Conservation (phyloP, 2,329 filamentous ascomycete species). For the Ramularia endophylla region DNA sequence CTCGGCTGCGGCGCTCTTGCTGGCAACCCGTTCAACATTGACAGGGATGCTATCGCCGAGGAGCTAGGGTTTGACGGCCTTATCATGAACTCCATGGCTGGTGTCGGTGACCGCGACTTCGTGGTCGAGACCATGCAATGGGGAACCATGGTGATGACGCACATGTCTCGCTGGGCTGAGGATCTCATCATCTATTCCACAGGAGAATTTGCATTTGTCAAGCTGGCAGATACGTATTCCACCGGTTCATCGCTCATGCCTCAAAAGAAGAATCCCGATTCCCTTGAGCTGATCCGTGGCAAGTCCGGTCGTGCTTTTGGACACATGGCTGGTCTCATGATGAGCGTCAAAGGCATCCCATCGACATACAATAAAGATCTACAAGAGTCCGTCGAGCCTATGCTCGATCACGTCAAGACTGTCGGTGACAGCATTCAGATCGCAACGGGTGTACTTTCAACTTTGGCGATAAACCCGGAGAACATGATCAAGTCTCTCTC, state of each 20-base stretch:
- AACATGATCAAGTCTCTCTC: slow-evolving; percentile 75
- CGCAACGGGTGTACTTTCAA: slow-evolving; percentile 72
- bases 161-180: slow-evolving; percentile 75
- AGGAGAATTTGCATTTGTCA: slow-evolving; percentile 69
- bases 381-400: slow-evolving; percentile 82
- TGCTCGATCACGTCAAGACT: slow-evolving; percentile 79
- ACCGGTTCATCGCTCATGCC: slow-evolving; percentile 75
- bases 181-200: slow-evolving; percentile 80
- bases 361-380: slow-evolving; percentile 87
- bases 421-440: slow-evolving; percentile 76
- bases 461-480: slow-evolving; percentile 61
- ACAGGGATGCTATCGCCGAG: slow-evolving; percentile 69
- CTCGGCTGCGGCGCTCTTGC: slow-evolving; percentile 72
- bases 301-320: slow-evolving; percentile 73
- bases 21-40: slow-evolving; percentile 76
- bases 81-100: slow-evolving; percentile 70
- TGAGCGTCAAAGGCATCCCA: slow-evolving; percentile 68
- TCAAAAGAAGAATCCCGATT: slow-evolving; percentile 79
- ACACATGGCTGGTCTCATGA: slow-evolving; percentile 74
- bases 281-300: slow-evolving; percentile 67
- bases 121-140: slow-evolving; percentile 77
- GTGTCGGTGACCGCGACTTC: slow-evolving; percentile 74
- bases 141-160: slow-evolving; percentile 70
- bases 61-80: slow-evolving; percentile 76
- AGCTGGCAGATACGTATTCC: slow-evolving; percentile 70